Evolutionary conservation across 768 basidiomycete species (phyloP), one percentile per base, ranked within the genome.

Genomic region (Naganishia antarctica): DNA sequence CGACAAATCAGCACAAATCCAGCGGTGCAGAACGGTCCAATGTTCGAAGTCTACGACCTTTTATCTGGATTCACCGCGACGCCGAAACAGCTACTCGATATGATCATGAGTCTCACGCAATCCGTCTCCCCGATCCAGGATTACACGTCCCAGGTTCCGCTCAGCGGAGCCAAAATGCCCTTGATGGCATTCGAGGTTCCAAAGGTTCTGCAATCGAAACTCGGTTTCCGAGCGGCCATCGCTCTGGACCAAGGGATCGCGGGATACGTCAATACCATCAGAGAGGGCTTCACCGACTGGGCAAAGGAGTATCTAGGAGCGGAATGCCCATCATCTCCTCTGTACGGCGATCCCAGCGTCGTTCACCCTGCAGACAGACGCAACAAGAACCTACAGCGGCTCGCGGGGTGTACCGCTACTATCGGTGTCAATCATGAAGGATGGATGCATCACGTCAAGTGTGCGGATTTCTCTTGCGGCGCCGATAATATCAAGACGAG

Each of bases 341-440:
- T 58, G 29, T 66, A 61, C 50, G 65, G 60, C 28, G 25, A 61
- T 43, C 21, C 60, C 26, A 18, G 18, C 16, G 43, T 57, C 26
- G 40, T 66, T 44, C 45, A 68, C 28, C 18, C 43, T 43, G 66
- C 67, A n/a, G 71, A 74, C 60, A 63, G 65, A 60, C 66, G 74
- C 16, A 76, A 76, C 65, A 46, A 61, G 32, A 61, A 70, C 23
- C 41, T 78, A 8, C 63, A 65, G 2, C 71, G 71, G 26, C 61
- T 78, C 41, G 66, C 74, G 29, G 71, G 71, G 37, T 78, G 76
- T 53, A 69, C 68, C 9, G 73, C 75, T 32, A 70, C 73, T 46
- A 63, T 78, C 41, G 72, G 61, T 1, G 70, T 76, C 41, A 69
- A 76, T 50, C 66, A 74, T 59, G 66, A 73, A 4, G 73, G 70